Evolutionary conservation across 192 early-diverging fungal genomes (phyloP).

Genomic region (Coemansia sp.): DNA sequence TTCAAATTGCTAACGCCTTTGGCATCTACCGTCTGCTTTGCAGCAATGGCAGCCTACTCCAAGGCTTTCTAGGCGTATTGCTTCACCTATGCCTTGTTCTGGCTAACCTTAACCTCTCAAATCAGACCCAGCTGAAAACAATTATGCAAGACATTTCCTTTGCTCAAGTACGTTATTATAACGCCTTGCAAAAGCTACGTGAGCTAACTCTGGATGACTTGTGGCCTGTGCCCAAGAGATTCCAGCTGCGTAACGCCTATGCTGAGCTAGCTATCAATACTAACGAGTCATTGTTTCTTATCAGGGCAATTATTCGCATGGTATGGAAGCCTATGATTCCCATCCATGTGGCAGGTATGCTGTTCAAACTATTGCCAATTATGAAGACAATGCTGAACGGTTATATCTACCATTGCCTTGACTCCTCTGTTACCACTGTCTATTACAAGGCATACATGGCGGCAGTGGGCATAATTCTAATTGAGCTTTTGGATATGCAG

Average conservation of each 20-base stretch:
- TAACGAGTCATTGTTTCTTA: constrained; percentile 34
- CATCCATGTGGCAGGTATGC: constrained; percentile 9
- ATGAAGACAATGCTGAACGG: constrained; percentile 3
- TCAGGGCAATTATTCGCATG: constrained; percentile 41
- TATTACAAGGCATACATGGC: constrained; percentile 22
- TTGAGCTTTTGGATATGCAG: neutral
- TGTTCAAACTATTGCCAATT: constrained; percentile 11
- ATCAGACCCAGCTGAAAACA: constrained; percentile 4
- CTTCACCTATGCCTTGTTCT: constrained; percentile 21
- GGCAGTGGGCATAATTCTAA: neutral
- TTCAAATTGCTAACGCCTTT: constrained; percentile 23
- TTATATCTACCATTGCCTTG: constrained; percentile 30
- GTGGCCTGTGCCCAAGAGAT: constrained; percentile 26
- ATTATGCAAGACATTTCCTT: constrained; percentile 9
- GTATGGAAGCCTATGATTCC: constrained; percentile 45
- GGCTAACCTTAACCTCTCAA: constrained; percentile 14
- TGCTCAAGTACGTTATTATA: constrained; percentile 21
- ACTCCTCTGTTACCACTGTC: constrained; percentile 1
- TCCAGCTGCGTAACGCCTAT: constrained; percentile 11
- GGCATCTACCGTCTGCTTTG: constrained; percentile 18
- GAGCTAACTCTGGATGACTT: constrained; percentile 24
- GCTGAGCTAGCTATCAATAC: constrained; percentile 31
- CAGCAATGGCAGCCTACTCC: neutral
- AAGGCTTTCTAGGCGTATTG: neutral
- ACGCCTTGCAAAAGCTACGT: constrained; percentile 18